Evolutionary conservation across 345 rosid genomes (phyloP), one percentile per base, ranked within the genome.

Genomic region (Nasturtium officinale): DNA sequence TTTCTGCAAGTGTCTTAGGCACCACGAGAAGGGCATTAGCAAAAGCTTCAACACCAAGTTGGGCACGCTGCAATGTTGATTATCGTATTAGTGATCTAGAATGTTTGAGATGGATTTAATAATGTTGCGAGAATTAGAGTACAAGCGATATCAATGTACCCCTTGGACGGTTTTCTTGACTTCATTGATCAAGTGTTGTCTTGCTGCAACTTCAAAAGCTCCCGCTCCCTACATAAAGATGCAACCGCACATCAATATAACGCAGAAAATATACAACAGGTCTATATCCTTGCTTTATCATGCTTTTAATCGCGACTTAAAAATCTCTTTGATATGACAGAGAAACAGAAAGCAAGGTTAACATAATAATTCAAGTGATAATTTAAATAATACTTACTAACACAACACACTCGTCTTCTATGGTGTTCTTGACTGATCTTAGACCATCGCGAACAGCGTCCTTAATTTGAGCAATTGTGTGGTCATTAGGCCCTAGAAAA

Each of bases 181-280:
- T 83, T 96, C 97, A 74, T 80, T 87, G 57, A 89, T 76, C 53
- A 96, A 81, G 84, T 87, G 74, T 52, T 92, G 97, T 73, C 97
- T 90, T 67, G 98, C 97, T 40, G 99, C 97, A 74, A 92, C 85
- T 85, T 96, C 99, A 85, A 96, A 96, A 61, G 99, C 97, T 80
- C 97, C 99, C 4, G 97, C 99, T 62, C 99, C 99, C 99, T 96
- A 83, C 30, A 70, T 54, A 74, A 52, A 40, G 33, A 59, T 48
- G 46, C 58, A 72, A 70, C 53, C 28, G 10, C 26, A 11, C 11
- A 60, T 78, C 28, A 66, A n/a, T 51, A 72, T 33, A 61, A 10
- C 2, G 11, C 1, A 45, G 1, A 42, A 6, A 9, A n/a, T 29
- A 56, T 2, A 54, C 3, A 47, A 65, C 9, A 33, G 2, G 52